phyloP scores from a whole-genome alignment of 1,139 yeast genomes.

The Geotrichum siamense region DNA sequence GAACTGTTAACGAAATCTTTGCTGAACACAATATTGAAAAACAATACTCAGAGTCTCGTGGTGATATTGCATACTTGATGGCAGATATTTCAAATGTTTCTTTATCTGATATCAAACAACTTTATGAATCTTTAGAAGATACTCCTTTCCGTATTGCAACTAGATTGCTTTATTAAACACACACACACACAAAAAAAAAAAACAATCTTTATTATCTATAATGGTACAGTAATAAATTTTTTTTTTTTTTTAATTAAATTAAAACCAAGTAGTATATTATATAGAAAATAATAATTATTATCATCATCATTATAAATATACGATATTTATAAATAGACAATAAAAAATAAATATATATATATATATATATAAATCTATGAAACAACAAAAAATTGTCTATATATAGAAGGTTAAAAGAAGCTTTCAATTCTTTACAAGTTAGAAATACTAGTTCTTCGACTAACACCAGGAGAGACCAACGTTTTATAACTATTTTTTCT shows the following conservation, averaged over 20 bases:
- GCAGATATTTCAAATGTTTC: conserved; percentile 92
- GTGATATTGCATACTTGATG: conserved; percentile 95
- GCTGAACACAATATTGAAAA: conserved; percentile 95
- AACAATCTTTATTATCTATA: no score
- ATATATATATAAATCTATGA: no score
- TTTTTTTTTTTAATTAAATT: background rate
- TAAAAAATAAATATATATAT: conserved; percentile 2
- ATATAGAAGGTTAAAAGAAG: no score
- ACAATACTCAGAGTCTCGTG: conserved; percentile 93
- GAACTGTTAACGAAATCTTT: conserved; percentile 92
- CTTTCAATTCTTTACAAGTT: no score
- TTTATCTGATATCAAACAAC: conserved; percentile 69
- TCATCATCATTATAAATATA: no score
- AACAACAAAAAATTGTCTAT: no score
- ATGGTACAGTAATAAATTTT: background rate
- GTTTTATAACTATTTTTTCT: conserved; percentile 12
- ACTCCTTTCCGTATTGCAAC: conserved; percentile 90
- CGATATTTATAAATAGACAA: conserved; percentile 8
- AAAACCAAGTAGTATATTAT: background rate
- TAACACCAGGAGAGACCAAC: conserved; percentile 1
- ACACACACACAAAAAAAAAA: no score
- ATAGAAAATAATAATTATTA: no score
- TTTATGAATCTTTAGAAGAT: conserved; percentile 79
- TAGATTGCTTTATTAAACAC: conserved; percentile 72
- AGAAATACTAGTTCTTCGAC: background rate